Conservation (phyloP, 345 rosid species). For the Salix suchowensis region DNA sequence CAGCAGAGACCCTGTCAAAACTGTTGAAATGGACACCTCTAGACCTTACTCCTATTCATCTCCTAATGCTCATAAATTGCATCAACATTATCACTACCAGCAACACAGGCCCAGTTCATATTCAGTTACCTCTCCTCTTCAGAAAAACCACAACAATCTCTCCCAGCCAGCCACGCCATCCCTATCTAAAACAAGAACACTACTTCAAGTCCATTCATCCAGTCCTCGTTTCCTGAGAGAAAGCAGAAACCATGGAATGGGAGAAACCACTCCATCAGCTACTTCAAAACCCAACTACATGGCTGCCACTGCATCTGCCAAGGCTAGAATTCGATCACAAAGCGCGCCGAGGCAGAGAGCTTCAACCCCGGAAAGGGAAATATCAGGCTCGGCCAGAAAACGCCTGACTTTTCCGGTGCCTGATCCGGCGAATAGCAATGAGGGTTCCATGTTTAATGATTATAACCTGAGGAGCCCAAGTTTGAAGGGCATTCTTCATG, state of each 20-base stretch:
- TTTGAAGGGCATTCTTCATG: background rate
- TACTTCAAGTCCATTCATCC: constrained; percentile 26
- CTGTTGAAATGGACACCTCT: constrained; percentile 17
- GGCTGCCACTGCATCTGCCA: constrained; percentile 19
- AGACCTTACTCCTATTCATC: constrained; percentile 6
- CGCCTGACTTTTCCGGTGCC: constrained; percentile 2
- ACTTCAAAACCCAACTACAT: constrained; percentile 16
- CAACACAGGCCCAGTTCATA: constrained; percentile 22
- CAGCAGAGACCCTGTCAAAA: constrained; percentile 5
- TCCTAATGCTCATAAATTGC: background rate
- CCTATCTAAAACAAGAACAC: constrained; percentile 21
- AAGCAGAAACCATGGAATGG: background rate
- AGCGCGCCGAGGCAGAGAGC: constrained; percentile 21
- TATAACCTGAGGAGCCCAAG: constrained; percentile 9
- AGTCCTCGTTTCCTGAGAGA: constrained; percentile 6
- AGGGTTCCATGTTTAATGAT: background rate
- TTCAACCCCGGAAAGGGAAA: constrained; percentile 13
- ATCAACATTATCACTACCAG: background rate
- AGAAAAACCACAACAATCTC: constrained; percentile 5
- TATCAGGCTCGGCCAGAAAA: background rate
- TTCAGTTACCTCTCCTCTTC: constrained; percentile 23
- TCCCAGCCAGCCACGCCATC: constrained; percentile 14
- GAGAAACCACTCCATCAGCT: background rate
- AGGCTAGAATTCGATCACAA: constrained; percentile 11
- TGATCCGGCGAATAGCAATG: background rate